Base-by-base conservation (phyloP, 2,329 filamentous ascomycete species). In the Fusarium sp. region DNA sequence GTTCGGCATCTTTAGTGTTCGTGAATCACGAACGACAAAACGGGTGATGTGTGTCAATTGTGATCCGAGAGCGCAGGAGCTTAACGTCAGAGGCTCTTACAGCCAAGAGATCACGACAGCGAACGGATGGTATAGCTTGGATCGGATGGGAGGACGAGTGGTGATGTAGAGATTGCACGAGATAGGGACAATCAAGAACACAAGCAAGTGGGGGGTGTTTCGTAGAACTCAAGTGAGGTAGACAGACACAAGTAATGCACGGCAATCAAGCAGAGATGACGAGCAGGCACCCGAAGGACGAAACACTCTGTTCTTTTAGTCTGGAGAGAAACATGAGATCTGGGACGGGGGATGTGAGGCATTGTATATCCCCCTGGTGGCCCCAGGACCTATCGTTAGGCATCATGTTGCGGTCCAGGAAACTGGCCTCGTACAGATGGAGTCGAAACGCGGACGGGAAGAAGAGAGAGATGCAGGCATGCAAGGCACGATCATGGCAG, bases 11-110 rank as follows among this genome's bases (percentile, higher is more conserved):
- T 70, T 69, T 69, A 56, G 72, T 70, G 68, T 72, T 77, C 51
- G 76, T 77, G 77, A 78, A 57, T 78, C 77, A 78, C 77, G 72
- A 75, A 76, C 73, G 72, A 52, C 33, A 38, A 22, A 54, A 70
- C 44, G 28, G 66, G 57, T 65, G 47, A 63, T 58, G 60, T 52
- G 67, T 77, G 62, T 72, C 69, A 64, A 71, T 65, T 56, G 63
- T 72, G 26, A 63, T 24, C 49, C 55, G 54, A 63, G 73, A 66
- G 54, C 42, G 45, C 47, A 61, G 63, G 57, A 48, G 55, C 48
- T 73, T 69, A 59, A 73, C 64, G 70, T 68, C 38, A 62, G 49
- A 62, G 52, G 33, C 63, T 61, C 52, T 65, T 48, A 69, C 67
- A 59, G 66, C 63, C 54, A 63, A 67, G 72, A 72, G 68, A 63